Base-by-base conservation (phyloP, 495 filamentous ascomycete species). In the Acidomyces sp. region DNA sequence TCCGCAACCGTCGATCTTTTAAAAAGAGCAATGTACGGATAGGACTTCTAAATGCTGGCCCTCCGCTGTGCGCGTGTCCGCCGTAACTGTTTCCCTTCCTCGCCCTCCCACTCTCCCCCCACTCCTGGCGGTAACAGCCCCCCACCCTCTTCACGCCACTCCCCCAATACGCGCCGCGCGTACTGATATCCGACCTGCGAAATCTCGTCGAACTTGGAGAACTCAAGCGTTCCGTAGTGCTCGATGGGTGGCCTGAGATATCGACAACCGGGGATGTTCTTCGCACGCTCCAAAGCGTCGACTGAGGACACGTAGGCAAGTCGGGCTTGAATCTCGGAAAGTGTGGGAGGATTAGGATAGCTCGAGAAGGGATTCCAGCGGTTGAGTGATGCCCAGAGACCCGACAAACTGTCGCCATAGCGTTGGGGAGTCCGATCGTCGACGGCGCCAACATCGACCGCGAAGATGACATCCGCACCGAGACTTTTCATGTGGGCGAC, bases 201-300 rank as follows among this genome's bases (percentile, higher is more conserved):
- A 43, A 99, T 95, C 65, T 96, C 90, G 45, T 93, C 86, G 60
- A 99, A 96, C 58, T 86, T 94, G 38, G 73, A 82, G 65, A 99
- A 99, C 31, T 96, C 92, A 37, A 99, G 61, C 6, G 90, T 99
- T 0, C 86, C 90, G 43, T 92, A 96, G 4, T 74, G 68, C 53
- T 96, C 92, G 40, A 99, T 80, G 3, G 90, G 90, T 19, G 92
- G 92, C 4, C 90, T 71, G 82, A 96, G 90, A 55, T 96, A 99
- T 17, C 88, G 62, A 57, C 86, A 94, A 4, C 90, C 92, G 0
- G 80, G 70, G 43, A 75, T 82, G 9, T 65, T 75, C 64, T 99
- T 99, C 17, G 92, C 87, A 16, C 86, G 70, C 58, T 99, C 90
- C 10, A 99, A 67, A 32, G 88, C 90, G 54, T 95, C 92, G 3